These are phyloP conservation scores for Gastrolobium bilobum DNA, from an alignment of 306 rosid species.

Conservation along the genomic window DNA sequence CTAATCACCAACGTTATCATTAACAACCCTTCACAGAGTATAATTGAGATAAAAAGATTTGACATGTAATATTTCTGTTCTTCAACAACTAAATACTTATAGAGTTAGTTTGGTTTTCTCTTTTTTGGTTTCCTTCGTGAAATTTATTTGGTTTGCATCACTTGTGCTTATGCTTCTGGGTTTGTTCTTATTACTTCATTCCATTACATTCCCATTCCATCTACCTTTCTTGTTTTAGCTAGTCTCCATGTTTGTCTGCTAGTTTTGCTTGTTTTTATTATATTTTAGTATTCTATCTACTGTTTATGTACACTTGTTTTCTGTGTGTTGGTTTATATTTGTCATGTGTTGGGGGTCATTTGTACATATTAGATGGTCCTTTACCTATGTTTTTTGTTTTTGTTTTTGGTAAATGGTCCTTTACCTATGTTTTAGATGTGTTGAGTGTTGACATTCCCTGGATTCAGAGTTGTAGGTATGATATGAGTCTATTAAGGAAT, in stretches of 20 bases:
- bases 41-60: too few relatives aligned
- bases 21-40: too few relatives aligned
- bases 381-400: neutral
- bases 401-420: neutral
- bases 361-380: neutral
- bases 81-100: too few relatives aligned
- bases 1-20: too few relatives aligned
- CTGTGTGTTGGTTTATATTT: slow-evolving; percentile 6
- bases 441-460: neutral
- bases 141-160: too few relatives aligned
- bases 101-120: too few relatives aligned
- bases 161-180: slow-evolving; percentile 68
- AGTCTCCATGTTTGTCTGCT: neutral
- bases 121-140: too few relatives aligned
- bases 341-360: too few relatives aligned
- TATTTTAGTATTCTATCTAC: neutral
- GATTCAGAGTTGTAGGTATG: neutral
- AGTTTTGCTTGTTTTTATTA: neutral
- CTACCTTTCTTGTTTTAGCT: neutral
- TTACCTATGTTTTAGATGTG: neutral
- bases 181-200: slow-evolving; percentile 52
- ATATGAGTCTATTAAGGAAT: neutral
- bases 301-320: slow-evolving; percentile 2
- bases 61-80: too few relatives aligned
- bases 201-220: neutral